These are phyloP conservation scores for Suillus sp. DNA, from an alignment of 768 basidiomycete species.

Conservation along the genomic window DNA sequence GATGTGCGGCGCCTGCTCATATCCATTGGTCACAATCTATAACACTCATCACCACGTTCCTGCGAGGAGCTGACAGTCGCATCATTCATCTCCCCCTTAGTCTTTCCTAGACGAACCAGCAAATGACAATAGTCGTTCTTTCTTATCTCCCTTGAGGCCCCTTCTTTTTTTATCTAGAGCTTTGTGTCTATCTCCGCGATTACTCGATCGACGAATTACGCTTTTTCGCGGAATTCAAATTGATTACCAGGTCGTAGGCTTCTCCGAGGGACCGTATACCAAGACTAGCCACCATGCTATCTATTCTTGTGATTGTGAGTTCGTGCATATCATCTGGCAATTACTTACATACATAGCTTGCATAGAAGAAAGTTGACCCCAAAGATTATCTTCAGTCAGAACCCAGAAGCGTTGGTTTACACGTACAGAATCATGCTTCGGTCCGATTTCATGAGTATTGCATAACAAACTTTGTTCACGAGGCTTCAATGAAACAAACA, in stretches of 20 bases:
- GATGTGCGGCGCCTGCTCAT: neutral
- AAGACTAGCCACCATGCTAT: neutral
- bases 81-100: neutral
- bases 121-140: neutral
- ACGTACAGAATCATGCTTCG: neutral
- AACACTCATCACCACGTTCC: neutral
- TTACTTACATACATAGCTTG: neutral
- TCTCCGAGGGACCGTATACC: neutral
- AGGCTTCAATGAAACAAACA: neutral
- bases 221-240: neutral
- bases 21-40: neutral
- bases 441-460: neutral
- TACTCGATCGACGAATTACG: neutral
- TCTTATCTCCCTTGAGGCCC: neutral
- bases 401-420: neutral
- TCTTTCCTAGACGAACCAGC: neutral
- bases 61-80: neutral
- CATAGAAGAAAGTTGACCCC: neutral
- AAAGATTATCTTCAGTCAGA: neutral
- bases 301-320: neutral
- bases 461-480: neutral
- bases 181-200: conserved; percentile 2
- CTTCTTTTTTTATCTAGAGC: neutral
- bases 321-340: neutral
- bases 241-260: neutral